Conservation (phyloP, 495 filamentous ascomycete genomes). For the Parachaetomium inaequale region DNA sequence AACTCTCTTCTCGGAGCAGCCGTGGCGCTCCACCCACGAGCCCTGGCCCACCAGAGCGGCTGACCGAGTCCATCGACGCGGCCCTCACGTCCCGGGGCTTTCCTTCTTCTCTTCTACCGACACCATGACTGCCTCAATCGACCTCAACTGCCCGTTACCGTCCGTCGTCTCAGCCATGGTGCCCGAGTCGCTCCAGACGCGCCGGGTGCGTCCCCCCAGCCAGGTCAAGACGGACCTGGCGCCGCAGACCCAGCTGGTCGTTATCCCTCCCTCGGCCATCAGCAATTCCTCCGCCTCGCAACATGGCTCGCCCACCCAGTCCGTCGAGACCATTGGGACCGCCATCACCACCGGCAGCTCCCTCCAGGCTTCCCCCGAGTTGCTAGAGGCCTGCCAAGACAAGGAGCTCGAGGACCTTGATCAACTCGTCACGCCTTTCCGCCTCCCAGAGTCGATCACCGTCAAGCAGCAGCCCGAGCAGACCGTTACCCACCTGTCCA, state of each 20-base stretch:
- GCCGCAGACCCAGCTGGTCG: slow-evolving; percentile 32
- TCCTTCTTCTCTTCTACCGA: not conserved
- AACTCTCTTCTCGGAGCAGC: slow-evolving; percentile 12
- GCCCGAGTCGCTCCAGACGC: slow-evolving; percentile 32
- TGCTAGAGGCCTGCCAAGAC: slow-evolving; percentile 31
- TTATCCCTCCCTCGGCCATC: slow-evolving; percentile 38
- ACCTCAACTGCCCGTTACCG: slow-evolving; percentile 12
- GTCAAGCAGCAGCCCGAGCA: slow-evolving; percentile 9
- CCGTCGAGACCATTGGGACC: slow-evolving; percentile 34
- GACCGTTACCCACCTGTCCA: slow-evolving; percentile 26
- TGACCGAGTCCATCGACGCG: not conserved
- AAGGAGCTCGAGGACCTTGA: slow-evolving; percentile 27
- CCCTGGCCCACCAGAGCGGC: not conserved
- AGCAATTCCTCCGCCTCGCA: slow-evolving; percentile 44
- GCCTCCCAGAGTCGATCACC: slow-evolving; percentile 43
- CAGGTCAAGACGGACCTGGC: slow-evolving; percentile 40
- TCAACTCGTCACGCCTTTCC: slow-evolving; percentile 25
- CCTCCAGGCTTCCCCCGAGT: slow-evolving; percentile 43
- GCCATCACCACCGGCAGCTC: slow-evolving; percentile 40
- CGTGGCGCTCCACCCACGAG: slow-evolving; percentile 12
- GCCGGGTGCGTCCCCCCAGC: slow-evolving; percentile 39
- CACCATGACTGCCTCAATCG: slow-evolving; percentile 26
- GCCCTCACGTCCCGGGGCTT: not conserved
- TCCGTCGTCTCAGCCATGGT: slow-evolving; percentile 36
- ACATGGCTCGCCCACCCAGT: slow-evolving; percentile 42